Evolutionary conservation across 108 stramenopile genomes (phyloP).

Genomic region (Epipyxis sp.): DNA sequence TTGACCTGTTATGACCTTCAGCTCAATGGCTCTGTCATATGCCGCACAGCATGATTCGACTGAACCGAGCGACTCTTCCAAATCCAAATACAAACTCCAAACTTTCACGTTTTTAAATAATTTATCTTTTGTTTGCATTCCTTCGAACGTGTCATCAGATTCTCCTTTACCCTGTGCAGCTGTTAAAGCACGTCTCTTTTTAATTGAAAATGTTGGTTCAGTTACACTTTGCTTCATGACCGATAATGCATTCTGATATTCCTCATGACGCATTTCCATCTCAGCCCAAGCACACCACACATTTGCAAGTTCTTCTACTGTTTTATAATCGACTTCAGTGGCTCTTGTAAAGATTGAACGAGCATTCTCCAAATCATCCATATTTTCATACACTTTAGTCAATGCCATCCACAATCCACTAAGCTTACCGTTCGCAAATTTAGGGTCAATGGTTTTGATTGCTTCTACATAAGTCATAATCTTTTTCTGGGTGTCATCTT

Average conservation of each 20-base stretch:
- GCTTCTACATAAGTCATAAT: constrained; percentile 45
- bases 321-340: constrained; percentile 52
- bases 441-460: constrained; percentile 56
- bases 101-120: constrained; percentile 68
- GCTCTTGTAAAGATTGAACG: constrained; percentile 69
- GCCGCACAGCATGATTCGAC: constrained; percentile 87
- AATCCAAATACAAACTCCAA: constrained; percentile 89
- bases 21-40: constrained; percentile 81
- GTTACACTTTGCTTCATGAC: constrained; percentile 46
- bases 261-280: constrained; percentile 81
- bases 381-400: constrained; percentile 62
- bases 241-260: constrained; percentile 78
- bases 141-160: not conserved
- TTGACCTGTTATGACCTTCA: constrained; percentile 85
- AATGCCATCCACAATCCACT: constrained; percentile 65
- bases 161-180: constrained; percentile 30
- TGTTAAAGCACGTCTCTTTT: constrained; percentile 28
- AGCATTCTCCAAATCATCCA: constrained; percentile 67
- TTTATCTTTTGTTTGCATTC: constrained; percentile 43
- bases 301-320: constrained; percentile 84
- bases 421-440: constrained; percentile 66
- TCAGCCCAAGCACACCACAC: constrained; percentile 88
- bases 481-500: constrained; percentile 29
- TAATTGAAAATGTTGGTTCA: constrained; percentile 26
- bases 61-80: constrained; percentile 93